These are phyloP conservation scores for Pseudoscleropodium purum DNA, from an alignment of 225 moss, liverwort and hornwort genomes.

Conservation along the genomic window DNA sequence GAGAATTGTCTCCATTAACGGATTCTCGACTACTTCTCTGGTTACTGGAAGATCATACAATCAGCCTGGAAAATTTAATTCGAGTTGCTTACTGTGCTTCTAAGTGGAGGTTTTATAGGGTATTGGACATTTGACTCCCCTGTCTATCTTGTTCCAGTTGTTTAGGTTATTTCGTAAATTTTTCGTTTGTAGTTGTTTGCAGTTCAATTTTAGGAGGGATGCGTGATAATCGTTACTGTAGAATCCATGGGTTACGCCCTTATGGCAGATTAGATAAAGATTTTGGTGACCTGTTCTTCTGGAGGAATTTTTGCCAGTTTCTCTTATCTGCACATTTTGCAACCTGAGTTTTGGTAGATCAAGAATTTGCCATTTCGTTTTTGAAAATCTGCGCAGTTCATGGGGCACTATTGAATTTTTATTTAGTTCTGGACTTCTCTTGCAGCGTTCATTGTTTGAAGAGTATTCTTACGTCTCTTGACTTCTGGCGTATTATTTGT, in stretches of 20 bases:
- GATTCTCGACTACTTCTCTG: not conserved
- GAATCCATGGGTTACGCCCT: not conserved
- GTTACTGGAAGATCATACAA: slow-evolving; percentile 1
- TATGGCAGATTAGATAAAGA: not conserved
- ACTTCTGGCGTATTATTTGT: not conserved
- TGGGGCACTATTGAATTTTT: too few relatives aligned
- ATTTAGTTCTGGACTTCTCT: not conserved
- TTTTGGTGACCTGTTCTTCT: not conserved
- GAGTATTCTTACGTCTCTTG: not conserved
- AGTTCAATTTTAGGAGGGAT: not conserved
- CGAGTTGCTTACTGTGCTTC: not conserved
- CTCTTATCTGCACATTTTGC: not conserved
- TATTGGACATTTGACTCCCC: not conserved
- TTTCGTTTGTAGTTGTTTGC: not conserved
- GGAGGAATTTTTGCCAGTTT: not conserved
- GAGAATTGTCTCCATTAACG: not conserved
- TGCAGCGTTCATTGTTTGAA: not conserved
- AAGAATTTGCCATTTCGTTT: too few relatives aligned
- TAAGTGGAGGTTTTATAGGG: not conserved
- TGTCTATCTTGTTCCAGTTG: not conserved
- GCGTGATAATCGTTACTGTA: not conserved
- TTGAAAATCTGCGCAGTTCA: too few relatives aligned
- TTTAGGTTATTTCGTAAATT: not conserved
- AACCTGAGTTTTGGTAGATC: not conserved
- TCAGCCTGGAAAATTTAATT: not conserved